Base-by-base conservation (phyloP, 768 basidiomycete genomes). In the Lactifluus subvellereus region DNA sequence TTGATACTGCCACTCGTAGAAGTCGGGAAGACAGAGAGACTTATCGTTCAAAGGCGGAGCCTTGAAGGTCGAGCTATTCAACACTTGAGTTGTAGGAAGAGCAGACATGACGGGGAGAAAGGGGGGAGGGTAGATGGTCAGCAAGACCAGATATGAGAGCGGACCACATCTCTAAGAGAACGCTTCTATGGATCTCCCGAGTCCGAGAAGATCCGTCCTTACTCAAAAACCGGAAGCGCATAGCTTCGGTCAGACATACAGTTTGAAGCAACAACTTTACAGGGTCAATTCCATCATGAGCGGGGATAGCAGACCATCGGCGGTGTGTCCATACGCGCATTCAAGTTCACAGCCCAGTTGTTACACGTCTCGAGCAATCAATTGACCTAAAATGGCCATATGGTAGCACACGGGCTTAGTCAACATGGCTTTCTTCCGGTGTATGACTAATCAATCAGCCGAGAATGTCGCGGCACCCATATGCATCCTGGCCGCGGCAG, bases 1-100 rank as follows among this genome's bases (percentile, higher is more conserved):
- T n/a, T 56, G 52, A 30, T 45, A 45, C 30, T 73, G 71, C 71
- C 68, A 72, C 27, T 74, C 73, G 45, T 69, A 70, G 16, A 74
- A 35, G 20, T 72, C 67, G 11, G 72, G 67, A 6, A 73, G 49
- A 13, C 67, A 65, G 6, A 72, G 48, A 4, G 64, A 54, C 16
- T 59, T 54, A 37, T 69, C 65, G n/a, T 49, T 42, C 9, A 72
- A 58, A 8, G 69, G 70, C 11, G 73, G 70, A 6, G 71, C 49
- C 33, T 58, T 63, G 64, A 69, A 70, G 8, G 66, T 68, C 16
- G 18, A 33, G 35, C 66, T 65, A 33, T 61, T 57, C 35, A 69
- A 47, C 16, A 62, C 66, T 56, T 70, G 69, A n/a, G 69, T 67
- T 32, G 37, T 59, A 2, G 68, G 68, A 37, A 70, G 56, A 32